These are phyloP conservation scores for Candida labiduridarum DNA, from an alignment of 1,139 yeast species.

Conservation along the genomic window DNA sequence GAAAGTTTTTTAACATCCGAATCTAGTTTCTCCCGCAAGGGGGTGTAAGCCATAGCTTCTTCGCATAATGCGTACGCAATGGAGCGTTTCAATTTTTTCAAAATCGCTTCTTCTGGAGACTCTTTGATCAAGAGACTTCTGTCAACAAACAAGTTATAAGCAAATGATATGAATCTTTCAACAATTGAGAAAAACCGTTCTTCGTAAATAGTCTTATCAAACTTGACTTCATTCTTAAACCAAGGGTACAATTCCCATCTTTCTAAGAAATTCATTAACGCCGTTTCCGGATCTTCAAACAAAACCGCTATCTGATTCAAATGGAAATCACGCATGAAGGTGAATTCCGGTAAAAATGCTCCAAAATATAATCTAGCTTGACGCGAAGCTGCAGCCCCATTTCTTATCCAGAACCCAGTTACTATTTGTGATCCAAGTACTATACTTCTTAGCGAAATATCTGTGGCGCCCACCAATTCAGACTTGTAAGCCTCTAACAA, in stretches of 20 bases:
- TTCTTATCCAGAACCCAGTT: slow-evolving; percentile 88
- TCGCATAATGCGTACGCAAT: slow-evolving; percentile 52
- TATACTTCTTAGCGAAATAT: slow-evolving; percentile 58
- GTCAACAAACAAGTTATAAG: slow-evolving; percentile 59
- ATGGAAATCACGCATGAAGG: slow-evolving; percentile 53
- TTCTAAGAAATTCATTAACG: slow-evolving; percentile 52
- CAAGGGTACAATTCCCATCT: slow-evolving; percentile 64
- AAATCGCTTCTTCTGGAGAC: slow-evolving; percentile 26
- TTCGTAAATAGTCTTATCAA: slow-evolving; percentile 52
- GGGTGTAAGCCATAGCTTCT: slow-evolving; percentile 58
- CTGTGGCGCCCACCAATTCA: slow-evolving; percentile 50
- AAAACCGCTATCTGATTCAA: slow-evolving; percentile 57
- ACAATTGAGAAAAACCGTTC: slow-evolving; percentile 55
- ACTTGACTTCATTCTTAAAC: slow-evolving; percentile 43
- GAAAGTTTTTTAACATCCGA: slow-evolving; percentile 34
- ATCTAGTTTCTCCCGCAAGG: slow-evolving; percentile 41
- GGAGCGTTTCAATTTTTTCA: slow-evolving; percentile 31
- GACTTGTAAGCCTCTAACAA: slow-evolving; percentile 17
- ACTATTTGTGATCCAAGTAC: slow-evolving; percentile 76
- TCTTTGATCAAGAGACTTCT: slow-evolving; percentile 46
- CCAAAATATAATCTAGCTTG: slow-evolving; percentile 45
- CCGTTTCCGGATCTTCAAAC: slow-evolving; percentile 42
- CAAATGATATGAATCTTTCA: slow-evolving; percentile 55
- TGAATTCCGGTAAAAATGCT: slow-evolving; percentile 35
- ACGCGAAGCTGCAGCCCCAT: slow-evolving; percentile 58